Evolutionary conservation across 768 basidiomycete genomes (phyloP).

Genomic region (Sistotremastrum niveocremeum): DNA sequence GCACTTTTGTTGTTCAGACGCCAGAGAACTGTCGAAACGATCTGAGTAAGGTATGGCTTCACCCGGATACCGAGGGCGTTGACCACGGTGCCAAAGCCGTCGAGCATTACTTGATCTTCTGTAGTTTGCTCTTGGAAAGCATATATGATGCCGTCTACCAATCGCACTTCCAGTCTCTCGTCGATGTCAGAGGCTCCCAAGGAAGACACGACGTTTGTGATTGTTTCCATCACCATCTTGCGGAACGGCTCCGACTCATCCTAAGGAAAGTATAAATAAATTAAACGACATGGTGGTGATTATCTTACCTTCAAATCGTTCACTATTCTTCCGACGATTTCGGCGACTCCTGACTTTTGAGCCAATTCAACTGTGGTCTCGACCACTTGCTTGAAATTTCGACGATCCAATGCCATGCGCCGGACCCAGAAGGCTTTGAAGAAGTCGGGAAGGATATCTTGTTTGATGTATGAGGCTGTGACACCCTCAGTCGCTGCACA

Average conservation of each 20-base stretch:
- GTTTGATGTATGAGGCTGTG: constrained; percentile 87
- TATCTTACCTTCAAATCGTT: constrained; percentile 62
- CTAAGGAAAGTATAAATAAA: background rate
- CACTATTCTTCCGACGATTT: constrained; percentile 81
- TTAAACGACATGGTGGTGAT: background rate
- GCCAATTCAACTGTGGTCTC: constrained; percentile 98
- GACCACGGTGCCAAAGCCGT: constrained; percentile 95
- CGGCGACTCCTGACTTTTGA: constrained; percentile 91
- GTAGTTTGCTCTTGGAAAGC: constrained; percentile 99
- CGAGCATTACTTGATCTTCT: constrained; percentile 98
- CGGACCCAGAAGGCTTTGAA: constrained; percentile 99
- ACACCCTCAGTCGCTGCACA: constrained; percentile 98
- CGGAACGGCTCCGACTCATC: constrained; percentile 83
- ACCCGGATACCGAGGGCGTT: constrained; percentile 89
- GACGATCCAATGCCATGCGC: constrained; percentile 91
- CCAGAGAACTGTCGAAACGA: constrained; percentile 98
- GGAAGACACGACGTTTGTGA: constrained; percentile 87
- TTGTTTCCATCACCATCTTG: constrained; percentile 99
- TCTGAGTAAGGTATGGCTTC: constrained; percentile 96
- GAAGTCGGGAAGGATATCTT: constrained; percentile 97
- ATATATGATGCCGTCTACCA: constrained; percentile 98
- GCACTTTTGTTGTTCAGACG: constrained; percentile 99
- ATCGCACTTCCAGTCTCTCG: constrained; percentile 83
- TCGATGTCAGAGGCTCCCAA: constrained; percentile 97
- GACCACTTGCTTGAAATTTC: constrained; percentile 95